Evolutionary conservation across 345 rosid species (phyloP), one percentile per base, ranked within the genome.

Genomic region (Populus euphratica): DNA sequence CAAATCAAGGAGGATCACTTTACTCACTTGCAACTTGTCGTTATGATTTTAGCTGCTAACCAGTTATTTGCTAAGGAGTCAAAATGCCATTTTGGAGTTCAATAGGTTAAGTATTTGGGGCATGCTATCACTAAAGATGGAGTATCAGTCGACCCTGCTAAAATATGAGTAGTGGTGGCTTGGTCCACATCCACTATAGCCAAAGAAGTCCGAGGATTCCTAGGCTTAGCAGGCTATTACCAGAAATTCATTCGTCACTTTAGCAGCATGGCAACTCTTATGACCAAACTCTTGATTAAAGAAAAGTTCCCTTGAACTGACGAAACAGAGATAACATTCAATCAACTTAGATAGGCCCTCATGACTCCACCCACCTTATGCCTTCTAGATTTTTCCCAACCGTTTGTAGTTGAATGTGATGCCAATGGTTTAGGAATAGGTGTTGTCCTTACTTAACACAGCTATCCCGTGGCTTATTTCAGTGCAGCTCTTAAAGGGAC

Each of bases 121-220:
- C 54, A 49, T 5, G 0, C 21, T 1, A 49, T 49, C 20, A 17
- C 1, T 20, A 5, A 49, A 17, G 21, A 49, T 16, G 8, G 21
- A 0, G 21, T 49, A 16, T 5, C 0, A 0, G 21, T 49, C 0
- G 54, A 7, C 17, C 54, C 8, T 0, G 8, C 16, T 0, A 49
- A 49, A 49, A 14, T 49, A 4, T 5, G 13, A 16, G 6, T 1
- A 14, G 20, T 16, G 52, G 20, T 36, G 1, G 52, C 54, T 3
- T 49, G 54, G 7, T 21, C 54, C 6, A 49, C 21, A 49, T 6
- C 54, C 2, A 49, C 54, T 16, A 4, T 7, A 5, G 6, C 21
- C 2, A 49, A 4, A 1, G 21, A 16, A 49, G 54, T 49, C 0
- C 20, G 21, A 4, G 54, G 21, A 17, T 49, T 49, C n/a, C n/a